Evolutionary conservation across 768 basidiomycete genomes (phyloP).

Genomic region (Tremella fuciformis): DNA sequence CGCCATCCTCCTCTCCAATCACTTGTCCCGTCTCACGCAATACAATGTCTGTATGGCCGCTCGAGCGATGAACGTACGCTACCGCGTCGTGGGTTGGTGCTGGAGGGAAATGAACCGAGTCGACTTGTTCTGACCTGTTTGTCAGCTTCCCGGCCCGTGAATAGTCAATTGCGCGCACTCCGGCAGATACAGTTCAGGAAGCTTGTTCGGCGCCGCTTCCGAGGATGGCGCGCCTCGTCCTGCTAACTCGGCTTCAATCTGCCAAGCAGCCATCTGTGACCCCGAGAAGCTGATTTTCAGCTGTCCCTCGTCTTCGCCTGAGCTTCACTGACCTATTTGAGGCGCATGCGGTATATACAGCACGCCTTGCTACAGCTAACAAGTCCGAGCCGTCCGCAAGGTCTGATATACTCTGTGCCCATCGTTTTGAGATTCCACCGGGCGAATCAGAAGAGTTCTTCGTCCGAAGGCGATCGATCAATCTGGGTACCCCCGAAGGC

Average conservation of each 20-base stretch:
- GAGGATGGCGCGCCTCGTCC: conserved; percentile 8
- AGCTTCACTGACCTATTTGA: conserved; percentile 26
- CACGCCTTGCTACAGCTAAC: conserved; percentile 23
- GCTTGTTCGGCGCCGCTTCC: neutral
- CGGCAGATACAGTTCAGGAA: conserved; percentile 32
- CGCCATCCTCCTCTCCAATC: conserved; percentile 31
- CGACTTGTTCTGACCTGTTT: conserved; percentile 26
- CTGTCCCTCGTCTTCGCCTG: neutral
- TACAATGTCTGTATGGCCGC: conserved; percentile 25
- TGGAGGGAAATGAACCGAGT: conserved; percentile 22
- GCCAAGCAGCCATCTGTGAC: conserved; percentile 6
- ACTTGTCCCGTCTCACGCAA: conserved; percentile 36
- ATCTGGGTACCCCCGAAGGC: conserved; percentile 1
- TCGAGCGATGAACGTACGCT: conserved; percentile 24
- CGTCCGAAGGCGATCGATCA: conserved; percentile 14
- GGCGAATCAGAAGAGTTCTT: conserved; percentile 28
- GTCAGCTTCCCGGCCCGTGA: conserved; percentile 3
- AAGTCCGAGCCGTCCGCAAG: neutral
- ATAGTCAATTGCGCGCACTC: conserved; percentile 24
- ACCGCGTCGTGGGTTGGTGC: conserved; percentile 18
- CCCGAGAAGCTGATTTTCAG: conserved; percentile 32
- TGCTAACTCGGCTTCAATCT: conserved; percentile 33
- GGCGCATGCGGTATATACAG: conserved; percentile 29
- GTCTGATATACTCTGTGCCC: neutral
- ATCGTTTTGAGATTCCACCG: conserved; percentile 19